Evolutionary conservation across 2,329 filamentous ascomycete species (phyloP), one percentile per base, ranked within the genome.

Genomic region (Sporothrix schenckii): DNA sequence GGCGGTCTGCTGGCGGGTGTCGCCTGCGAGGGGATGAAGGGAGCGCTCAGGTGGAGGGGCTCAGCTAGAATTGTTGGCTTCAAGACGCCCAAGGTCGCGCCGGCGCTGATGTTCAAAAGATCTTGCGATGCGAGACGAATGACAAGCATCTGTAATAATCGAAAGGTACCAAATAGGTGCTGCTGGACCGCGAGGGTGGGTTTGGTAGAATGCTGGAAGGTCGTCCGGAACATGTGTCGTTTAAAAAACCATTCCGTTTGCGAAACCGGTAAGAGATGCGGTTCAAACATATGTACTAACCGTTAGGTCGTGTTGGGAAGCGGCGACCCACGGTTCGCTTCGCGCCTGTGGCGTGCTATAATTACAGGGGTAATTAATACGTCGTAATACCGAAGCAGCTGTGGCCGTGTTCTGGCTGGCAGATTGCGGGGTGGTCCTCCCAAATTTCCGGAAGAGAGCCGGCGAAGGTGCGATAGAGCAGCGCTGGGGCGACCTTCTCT

Each of bases 341-440:
- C 27, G 24, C 41, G 44, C 14, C 14, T 7, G 24, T 50, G 61
- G 61, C 61, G 44, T 65, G 61, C 61, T 50, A 27, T 24, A 65
- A 44, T 24, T 24, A 24, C 24, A 24, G 24, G 24, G 60, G 49
- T 50, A 44, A 44, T 44, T 44, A 44, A 11, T 49, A 16, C 44
- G 44, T 49, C 10, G 10, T 44, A 11, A 9, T 11, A 49, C 24
- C 60, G 27, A 21, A 49, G 27, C 14, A 41, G 11, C 21, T 27
- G 53, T 30, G 11, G 10, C 9, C 14, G 14, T 16, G 5, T 24
- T n/a, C 10, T 24, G 39, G 39, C 30, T 24, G 39, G 34, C 39
- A 47, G 41, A 49, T 34, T 68, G 66, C 52, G 66, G 66, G 66
- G 63, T 66, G 63, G 27, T 52, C 24, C 24, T 21, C 27, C 44